phyloP scores from a whole-genome alignment of 1,284 basidiomycete species.

The Malassezia brasiliensis region DNA sequence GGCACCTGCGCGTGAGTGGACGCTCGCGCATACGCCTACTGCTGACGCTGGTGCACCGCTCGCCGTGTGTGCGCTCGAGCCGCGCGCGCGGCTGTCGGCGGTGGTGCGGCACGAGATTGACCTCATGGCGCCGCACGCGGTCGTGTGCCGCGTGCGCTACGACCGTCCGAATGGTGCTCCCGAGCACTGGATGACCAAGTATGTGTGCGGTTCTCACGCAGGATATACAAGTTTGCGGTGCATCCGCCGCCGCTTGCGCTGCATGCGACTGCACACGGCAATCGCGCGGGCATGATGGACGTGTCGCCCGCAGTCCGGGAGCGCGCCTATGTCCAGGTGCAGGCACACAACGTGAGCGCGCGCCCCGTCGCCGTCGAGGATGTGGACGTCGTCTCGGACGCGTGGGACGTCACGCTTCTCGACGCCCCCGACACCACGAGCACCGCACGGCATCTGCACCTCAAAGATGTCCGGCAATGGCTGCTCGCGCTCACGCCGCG shows the following conservation, averaged over 20 bases:
- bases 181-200: slow-evolving; percentile 10
- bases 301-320: neutral
- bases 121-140: slow-evolving; percentile 4
- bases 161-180: neutral
- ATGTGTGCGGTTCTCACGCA: neutral
- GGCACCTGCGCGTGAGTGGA: neutral
- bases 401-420: neutral
- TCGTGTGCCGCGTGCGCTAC: slow-evolving; percentile 13
- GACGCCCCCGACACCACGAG: neutral
- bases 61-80: neutral
- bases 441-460: neutral
- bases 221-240: slow-evolving; percentile 11
- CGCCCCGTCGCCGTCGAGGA: slow-evolving; percentile 7
- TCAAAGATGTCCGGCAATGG: slow-evolving; percentile 8
- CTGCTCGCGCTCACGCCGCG: slow-evolving; percentile 4
- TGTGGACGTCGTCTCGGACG: neutral
- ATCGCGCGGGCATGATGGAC: neutral
- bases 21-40: neutral
- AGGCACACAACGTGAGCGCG: slow-evolving; percentile 6
- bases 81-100: neutral
- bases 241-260: slow-evolving; percentile 11
- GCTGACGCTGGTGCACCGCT: neutral
- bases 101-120: slow-evolving; percentile 5
- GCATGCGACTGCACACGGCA: slow-evolving; percentile 3
- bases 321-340: slow-evolving; percentile 4